Conservation (phyloP, 345 rosid genomes). For the Excoecaria agallocha region DNA sequence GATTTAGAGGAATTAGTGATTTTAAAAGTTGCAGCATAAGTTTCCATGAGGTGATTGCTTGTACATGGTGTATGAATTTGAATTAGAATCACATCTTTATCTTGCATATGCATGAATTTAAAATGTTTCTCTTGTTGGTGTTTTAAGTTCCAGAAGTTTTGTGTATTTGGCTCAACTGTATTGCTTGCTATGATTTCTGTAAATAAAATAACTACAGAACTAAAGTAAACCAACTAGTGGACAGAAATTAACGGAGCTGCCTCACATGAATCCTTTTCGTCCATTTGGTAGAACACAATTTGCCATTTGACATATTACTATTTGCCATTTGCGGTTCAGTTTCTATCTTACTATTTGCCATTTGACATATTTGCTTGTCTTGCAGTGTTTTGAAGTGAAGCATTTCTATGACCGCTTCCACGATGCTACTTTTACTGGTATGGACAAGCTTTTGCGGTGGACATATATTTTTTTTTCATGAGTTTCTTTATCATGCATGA, state of each 20-base stretch:
- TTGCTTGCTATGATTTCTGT: neutral
- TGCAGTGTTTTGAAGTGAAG: slow-evolving; percentile 47
- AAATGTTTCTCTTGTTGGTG: neutral
- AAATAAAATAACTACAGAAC: neutral
- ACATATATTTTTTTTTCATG: neutral
- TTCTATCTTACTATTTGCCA: neutral
- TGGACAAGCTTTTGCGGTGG: neutral
- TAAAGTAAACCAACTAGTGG: neutral
- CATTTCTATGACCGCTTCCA: slow-evolving; percentile 6
- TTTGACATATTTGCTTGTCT: slow-evolving; percentile 10
- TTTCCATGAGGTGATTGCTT: neutral
- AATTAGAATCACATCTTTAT: neutral
- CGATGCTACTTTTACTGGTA: neutral
- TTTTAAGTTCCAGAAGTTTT: neutral
- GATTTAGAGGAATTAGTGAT: no score
- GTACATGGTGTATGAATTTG: neutral
- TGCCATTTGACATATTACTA: neutral
- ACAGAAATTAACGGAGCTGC: neutral
- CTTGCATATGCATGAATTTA: neutral
- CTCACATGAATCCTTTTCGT: neutral
- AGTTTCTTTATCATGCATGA: neutral
- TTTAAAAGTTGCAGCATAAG: neutral
- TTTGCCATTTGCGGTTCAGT: slow-evolving; percentile 4
- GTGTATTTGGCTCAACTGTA: neutral
- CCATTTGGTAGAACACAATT: neutral